Evolutionary conservation across 2,329 filamentous ascomycete genomes (phyloP).

Genomic region (Neofusicoccum sp.): DNA sequence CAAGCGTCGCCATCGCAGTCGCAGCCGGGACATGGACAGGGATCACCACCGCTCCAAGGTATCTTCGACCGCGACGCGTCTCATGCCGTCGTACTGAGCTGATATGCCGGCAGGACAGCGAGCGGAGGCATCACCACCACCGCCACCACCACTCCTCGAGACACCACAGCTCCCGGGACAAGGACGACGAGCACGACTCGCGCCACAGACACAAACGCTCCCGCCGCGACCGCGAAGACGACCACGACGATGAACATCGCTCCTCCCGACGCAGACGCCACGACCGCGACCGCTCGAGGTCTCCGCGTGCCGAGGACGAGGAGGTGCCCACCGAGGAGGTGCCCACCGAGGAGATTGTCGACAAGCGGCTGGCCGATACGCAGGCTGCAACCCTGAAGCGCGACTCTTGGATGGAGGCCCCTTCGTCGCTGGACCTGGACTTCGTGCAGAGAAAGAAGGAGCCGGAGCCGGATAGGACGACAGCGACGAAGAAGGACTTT

Average conservation of each 20-base stretch:
- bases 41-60: slow-evolving; percentile 26
- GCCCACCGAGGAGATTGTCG: slow-evolving; percentile 44
- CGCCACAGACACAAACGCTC: slow-evolving; percentile 64
- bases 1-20: slow-evolving; percentile 48
- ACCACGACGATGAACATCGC: slow-evolving; percentile 35
- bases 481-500: slow-evolving; percentile 55
- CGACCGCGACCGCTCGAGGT: slow-evolving; percentile 15
- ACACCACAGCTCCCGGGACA: slow-evolving; percentile 47
- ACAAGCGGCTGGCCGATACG: slow-evolving; percentile 40
- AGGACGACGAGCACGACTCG: slow-evolving; percentile 48
- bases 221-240: slow-evolving; percentile 52
- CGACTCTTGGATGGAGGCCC: slow-evolving; percentile 93
- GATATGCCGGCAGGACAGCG: slow-evolving; percentile 26
- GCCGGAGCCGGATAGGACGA: slow-evolving; percentile 39
- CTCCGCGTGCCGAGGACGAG: slow-evolving; percentile 24
- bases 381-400: slow-evolving; percentile 54
- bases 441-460: slow-evolving; percentile 67
- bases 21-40: slow-evolving; percentile 34
- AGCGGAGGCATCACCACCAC: slow-evolving; percentile 47
- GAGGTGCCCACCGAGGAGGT: slow-evolving; percentile 46
- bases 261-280: slow-evolving; percentile 22
- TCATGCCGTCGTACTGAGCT: background rate
- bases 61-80: background rate
- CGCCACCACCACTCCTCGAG: slow-evolving; percentile 41
- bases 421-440: slow-evolving; percentile 77